Conservation (phyloP, 805 yeast genomes). For the Pichia rugopelliculosa region DNA sequence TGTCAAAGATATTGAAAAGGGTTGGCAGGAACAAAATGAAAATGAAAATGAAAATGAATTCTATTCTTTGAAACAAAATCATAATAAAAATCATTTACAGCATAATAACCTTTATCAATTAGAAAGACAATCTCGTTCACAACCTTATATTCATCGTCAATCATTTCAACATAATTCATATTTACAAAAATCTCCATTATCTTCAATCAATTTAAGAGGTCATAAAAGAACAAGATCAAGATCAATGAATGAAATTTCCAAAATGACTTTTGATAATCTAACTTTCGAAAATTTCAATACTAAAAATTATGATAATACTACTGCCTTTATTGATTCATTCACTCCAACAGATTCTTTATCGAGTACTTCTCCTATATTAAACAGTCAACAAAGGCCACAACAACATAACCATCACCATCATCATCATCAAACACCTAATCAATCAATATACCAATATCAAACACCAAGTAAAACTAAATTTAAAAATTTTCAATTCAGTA, state of each 20-base stretch:
- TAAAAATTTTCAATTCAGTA: neutral
- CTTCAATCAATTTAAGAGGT: slow-evolving; percentile 13
- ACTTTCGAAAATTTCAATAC: neutral
- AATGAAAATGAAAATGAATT: neutral
- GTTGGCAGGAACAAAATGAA: too few species aligned
- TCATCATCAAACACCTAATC: neutral
- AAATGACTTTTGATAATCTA: slow-evolving; percentile 3
- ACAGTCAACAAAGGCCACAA: neutral
- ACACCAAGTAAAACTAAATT: neutral
- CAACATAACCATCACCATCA: neutral
- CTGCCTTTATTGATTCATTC: slow-evolving; percentile 3
- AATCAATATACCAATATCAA: neutral
- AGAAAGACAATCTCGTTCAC: neutral
- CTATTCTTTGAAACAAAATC: too few species aligned
- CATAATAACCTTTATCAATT: neutral
- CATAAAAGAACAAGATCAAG: slow-evolving; percentile 32
- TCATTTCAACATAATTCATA: neutral
- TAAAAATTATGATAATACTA: too few species aligned
- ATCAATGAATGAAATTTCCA: slow-evolving; percentile 27
- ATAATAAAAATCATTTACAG: neutral
- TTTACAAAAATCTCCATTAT: neutral
- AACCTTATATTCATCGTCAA: neutral
- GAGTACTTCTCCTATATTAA: neutral
- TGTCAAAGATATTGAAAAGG: slow-evolving; percentile 5
- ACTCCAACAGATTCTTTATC: neutral